Conservation (phyloP, 1,139 yeast genomes). For the Arxiozyma heterogenica region DNA sequence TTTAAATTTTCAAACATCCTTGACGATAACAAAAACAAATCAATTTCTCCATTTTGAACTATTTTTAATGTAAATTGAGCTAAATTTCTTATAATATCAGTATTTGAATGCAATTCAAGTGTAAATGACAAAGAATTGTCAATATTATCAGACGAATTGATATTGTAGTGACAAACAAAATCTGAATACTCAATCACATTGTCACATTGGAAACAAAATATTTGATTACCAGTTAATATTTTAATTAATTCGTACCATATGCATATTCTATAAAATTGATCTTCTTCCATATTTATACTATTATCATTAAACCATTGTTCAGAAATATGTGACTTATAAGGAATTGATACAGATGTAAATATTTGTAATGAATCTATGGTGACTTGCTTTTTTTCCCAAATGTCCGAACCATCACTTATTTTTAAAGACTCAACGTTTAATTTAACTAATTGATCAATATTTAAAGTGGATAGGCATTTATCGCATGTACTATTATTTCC, state of each 20-base stretch:
- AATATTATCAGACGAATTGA: not conserved
- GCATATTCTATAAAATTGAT: not conserved
- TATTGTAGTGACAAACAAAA: not conserved
- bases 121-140: not conserved
- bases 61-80: conserved; percentile 14
- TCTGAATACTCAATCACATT: not conserved
- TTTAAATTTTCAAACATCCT: conserved; percentile 11
- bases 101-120: not conserved
- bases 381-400: not conserved
- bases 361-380: not conserved
- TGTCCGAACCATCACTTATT: conserved; percentile 1
- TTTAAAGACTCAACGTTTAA: not conserved
- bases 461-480: not conserved
- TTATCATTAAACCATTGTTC: not conserved
- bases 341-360: not conserved
- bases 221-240: conserved; percentile 12
- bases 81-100: conserved; percentile 10
- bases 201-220: not conserved
- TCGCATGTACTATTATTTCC: not conserved
- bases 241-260: conserved; percentile 22
- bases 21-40: conserved; percentile 19
- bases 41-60: conserved; percentile 16
- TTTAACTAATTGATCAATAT: not conserved
- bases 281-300: not conserved
- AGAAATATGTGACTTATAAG: not conserved